A percentile compares a stretch with the other conserved stretches of the same genome.
These are phyloP conservation scores for Pneumocystis murina DNA, from an alignment of 1,139 yeast species.

Conservation along the genomic window DNA sequence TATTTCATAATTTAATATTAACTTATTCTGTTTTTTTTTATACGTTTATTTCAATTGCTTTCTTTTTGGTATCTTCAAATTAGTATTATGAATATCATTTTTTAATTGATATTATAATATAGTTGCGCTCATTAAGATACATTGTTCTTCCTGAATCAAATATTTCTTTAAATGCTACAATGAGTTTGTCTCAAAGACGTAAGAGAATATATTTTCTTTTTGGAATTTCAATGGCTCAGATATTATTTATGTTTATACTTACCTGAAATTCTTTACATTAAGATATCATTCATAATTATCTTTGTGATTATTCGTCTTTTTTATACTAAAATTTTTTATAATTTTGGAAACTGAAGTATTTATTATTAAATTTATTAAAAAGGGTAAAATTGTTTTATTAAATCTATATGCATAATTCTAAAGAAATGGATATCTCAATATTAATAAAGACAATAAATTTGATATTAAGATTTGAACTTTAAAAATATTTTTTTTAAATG, in stretches of 20 bases:
- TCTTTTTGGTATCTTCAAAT: conserved; percentile 23
- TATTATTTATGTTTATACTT: conserved; percentile 42
- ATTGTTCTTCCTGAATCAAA: conserved; percentile 42
- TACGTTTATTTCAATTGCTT: conserved; percentile 29
- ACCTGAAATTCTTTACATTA: conserved; percentile 17
- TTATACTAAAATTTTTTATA: background rate
- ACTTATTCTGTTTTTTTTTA: conserved; percentile 29
- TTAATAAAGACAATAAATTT: too few species aligned
- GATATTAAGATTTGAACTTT: too few species aligned
- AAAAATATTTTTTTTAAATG: too few species aligned
- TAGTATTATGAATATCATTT: background rate
- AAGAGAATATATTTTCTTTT: conserved; percentile 77
- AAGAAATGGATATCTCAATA: too few species aligned
- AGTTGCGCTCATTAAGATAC: conserved; percentile 74
- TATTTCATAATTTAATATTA: conserved; percentile 28
- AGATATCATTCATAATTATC: background rate
- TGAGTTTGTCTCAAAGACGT: conserved; percentile 56
- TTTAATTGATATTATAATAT: conserved; percentile 47
- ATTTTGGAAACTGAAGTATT: background rate
- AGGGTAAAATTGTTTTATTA: too few species aligned
- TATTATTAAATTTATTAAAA: too few species aligned
- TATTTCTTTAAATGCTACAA: conserved; percentile 26
- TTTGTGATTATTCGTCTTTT: background rate
- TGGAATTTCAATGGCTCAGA: conserved; percentile 72
- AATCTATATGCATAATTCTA: too few species aligned